phyloP scores from a whole-genome alignment of 208 protist species.

The Crithidia thermophila region DNA sequence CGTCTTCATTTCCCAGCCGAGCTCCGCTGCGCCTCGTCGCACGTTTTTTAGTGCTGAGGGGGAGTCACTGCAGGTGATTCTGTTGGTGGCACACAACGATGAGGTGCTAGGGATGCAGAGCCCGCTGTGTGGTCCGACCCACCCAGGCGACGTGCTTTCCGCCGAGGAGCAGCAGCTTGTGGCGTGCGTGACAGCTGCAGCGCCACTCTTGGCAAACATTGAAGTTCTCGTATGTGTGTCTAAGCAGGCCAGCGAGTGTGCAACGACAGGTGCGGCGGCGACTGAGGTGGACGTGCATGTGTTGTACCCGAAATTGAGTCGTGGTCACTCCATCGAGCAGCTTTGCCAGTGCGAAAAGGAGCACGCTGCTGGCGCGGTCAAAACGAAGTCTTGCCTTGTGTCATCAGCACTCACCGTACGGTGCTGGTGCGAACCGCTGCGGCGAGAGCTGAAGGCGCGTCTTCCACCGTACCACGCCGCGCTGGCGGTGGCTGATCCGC shows the following conservation, averaged over 20 bases:
- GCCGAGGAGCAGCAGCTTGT: conserved; percentile 72
- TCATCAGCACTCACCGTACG: neutral
- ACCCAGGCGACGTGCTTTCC: conserved; percentile 58
- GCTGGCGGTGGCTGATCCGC: too few species aligned
- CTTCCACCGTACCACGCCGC: conserved; percentile 29
- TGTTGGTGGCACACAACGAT: conserved; percentile 50
- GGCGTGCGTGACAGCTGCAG: conserved; percentile 55
- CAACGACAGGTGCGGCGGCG: neutral
- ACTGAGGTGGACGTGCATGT: conserved; percentile 10
- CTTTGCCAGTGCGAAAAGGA: neutral
- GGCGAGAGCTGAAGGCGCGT: conserved; percentile 3
- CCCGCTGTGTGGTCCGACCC: conserved; percentile 62
- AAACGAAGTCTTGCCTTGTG: neutral
- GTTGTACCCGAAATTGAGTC: conserved; percentile 21
- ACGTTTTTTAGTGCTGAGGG: too few species aligned
- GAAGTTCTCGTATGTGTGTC: conserved; percentile 50
- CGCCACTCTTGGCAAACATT: conserved; percentile 51
- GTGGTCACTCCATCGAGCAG: neutral
- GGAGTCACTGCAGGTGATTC: conserved; percentile 46
- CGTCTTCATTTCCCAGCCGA: conserved; percentile 61
- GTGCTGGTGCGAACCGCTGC: conserved; percentile 25
- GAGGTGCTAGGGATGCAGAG: conserved; percentile 51
- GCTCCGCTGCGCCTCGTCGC: neutral
- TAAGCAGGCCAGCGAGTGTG: neutral
- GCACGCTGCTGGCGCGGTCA: neutral